Evolutionary conservation across 768 basidiomycete genomes (phyloP).

Genomic region (Cyclocybe cylindracea): DNA sequence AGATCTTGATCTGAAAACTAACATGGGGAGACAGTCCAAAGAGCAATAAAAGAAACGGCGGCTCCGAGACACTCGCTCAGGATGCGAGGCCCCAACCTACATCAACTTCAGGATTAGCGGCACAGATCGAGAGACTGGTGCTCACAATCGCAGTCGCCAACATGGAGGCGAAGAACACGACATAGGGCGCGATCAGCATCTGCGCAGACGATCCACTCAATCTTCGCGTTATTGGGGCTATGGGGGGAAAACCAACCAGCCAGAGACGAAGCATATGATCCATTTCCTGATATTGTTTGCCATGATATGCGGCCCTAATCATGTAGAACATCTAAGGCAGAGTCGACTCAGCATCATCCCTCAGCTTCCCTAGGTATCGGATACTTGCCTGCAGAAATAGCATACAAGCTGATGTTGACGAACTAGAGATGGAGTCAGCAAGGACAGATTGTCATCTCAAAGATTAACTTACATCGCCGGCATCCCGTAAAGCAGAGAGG

Average conservation of each 20-base stretch:
- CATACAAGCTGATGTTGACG: constrained; percentile 40
- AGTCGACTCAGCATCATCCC: background rate
- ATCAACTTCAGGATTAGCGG: background rate
- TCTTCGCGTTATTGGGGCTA: background rate
- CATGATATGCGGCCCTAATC: constrained; percentile 36
- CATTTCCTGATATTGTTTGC: constrained; percentile 28
- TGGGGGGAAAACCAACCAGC: constrained; percentile 30
- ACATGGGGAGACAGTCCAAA: constrained; percentile 37
- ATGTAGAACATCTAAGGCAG: constrained; percentile 44
- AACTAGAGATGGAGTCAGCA: constrained; percentile 22
- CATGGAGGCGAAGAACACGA: constrained; percentile 37
- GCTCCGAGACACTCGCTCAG: constrained; percentile 39
- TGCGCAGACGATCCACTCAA: constrained; percentile 13
- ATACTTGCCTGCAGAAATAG: constrained; percentile 42
- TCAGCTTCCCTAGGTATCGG: background rate
- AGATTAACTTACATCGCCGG: constrained; percentile 41
- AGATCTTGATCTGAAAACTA: constrained; percentile 9
- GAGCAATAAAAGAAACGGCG: constrained; percentile 57
- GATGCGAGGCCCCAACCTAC: constrained; percentile 40
- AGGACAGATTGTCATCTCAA: background rate
- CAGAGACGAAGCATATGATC: constrained; percentile 36
- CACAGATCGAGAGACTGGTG: background rate
- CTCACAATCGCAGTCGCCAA: constrained; percentile 43
- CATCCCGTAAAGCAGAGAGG: constrained; percentile 48
- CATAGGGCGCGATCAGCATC: constrained; percentile 45